A percentile compares a stretch with the other conserved stretches of the same genome.
These are phyloP conservation scores for Annulohypoxylon stygium DNA, from an alignment of 495 filamentous ascomycete species.

Conservation along the genomic window DNA sequence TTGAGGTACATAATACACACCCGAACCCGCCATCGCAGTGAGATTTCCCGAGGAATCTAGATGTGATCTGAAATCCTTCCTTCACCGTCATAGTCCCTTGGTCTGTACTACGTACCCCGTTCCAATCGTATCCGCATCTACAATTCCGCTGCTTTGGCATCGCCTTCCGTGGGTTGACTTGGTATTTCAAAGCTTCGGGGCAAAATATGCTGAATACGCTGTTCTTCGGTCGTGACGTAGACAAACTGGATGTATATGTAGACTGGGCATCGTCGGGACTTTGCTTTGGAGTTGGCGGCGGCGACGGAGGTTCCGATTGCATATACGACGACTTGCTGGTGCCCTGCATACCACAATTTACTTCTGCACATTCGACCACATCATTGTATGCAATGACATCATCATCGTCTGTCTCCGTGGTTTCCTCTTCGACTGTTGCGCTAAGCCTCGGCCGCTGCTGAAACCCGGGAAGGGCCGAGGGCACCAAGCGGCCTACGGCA, in stretches of 20 bases:
- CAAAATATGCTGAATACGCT: conserved; percentile 59
- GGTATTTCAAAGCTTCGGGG: conserved; percentile 54
- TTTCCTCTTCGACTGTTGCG: conserved; percentile 20
- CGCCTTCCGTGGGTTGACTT: conserved; percentile 50
- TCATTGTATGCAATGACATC: conserved; percentile 24
- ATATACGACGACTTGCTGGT: conserved; percentile 34
- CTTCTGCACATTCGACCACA: conserved; percentile 31
- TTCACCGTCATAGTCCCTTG: conserved; percentile 38
- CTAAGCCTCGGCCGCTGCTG: conserved; percentile 36
- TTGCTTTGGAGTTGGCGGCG: conserved; percentile 54
- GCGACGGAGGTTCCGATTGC: conserved; percentile 55
- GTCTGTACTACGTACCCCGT: conserved; percentile 25
- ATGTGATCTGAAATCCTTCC: conserved; percentile 54
- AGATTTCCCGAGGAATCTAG: conserved; percentile 56
- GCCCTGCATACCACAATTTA: conserved; percentile 32
- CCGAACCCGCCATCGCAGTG: conserved; percentile 53
- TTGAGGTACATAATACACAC: conserved; percentile 48
- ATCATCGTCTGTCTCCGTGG: conserved; percentile 7
- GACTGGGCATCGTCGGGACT: conserved; percentile 48
- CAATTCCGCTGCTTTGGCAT: conserved; percentile 49
- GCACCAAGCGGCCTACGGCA: conserved; percentile 54
- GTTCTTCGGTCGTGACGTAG: conserved; percentile 49
- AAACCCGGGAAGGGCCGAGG: conserved; percentile 48
- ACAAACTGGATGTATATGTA: conserved; percentile 25
- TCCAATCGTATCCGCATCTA: conserved; percentile 55